Percentiles rank a stretch among this genome's conserved stretches.
These are phyloP conservation scores for Suillus brevipes DNA, from an alignment of 768 basidiomycete species.

Conservation along the genomic window DNA sequence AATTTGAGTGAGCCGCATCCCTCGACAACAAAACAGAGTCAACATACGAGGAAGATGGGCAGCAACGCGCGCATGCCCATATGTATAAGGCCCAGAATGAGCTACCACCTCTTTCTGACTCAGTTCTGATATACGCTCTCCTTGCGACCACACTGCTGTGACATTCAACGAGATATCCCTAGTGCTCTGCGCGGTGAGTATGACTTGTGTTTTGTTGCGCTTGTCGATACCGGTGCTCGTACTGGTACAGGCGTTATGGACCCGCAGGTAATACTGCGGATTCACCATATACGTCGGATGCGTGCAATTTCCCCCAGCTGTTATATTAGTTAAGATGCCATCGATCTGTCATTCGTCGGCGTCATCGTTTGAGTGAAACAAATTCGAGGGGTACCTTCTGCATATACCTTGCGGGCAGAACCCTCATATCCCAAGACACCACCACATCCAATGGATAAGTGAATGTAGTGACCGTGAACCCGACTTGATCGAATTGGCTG, in stretches of 20 bases:
- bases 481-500: conserved; percentile 56
- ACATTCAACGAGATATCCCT: conserved; percentile 75
- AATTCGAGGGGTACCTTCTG: conserved; percentile 29
- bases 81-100: conserved; percentile 80
- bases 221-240: background rate
- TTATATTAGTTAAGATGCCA: conserved; percentile 64
- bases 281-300: conserved; percentile 85
- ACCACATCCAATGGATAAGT: conserved; percentile 26
- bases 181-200: conserved; percentile 52
- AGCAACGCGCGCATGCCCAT: conserved; percentile 64
- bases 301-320: conserved; percentile 81
- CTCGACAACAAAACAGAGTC: background rate
- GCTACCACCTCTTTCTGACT: conserved; percentile 67
- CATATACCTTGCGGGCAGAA: conserved; percentile 39
- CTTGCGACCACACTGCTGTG: conserved; percentile 72
- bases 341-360: conserved; percentile 44
- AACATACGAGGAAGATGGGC: conserved; percentile 54
- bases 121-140: conserved; percentile 66
- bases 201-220: conserved; percentile 39
- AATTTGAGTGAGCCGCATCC: no score
- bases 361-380: background rate
- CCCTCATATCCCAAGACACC: conserved; percentile 49
- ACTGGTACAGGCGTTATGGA: conserved; percentile 40
- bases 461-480: conserved; percentile 69
- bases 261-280: conserved; percentile 77